Evolutionary conservation across 192 early-diverging fungal species (phyloP).

Genomic region (Coemansia sp.): DNA sequence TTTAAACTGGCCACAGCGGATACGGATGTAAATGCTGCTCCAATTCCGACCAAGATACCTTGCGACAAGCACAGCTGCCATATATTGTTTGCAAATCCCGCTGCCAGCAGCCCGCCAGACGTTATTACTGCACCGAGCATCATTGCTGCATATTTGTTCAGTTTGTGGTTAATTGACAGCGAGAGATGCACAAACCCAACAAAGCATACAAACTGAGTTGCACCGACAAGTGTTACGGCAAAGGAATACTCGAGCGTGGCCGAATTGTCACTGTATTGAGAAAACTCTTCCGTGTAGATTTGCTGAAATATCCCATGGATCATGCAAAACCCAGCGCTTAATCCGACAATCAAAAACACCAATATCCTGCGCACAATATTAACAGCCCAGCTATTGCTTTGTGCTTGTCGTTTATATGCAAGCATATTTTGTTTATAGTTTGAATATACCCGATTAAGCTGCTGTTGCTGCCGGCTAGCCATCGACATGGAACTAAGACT

Average conservation of each 20-base stretch:
- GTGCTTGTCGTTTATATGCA: neutral
- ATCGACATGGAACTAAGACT: conserved; percentile 5
- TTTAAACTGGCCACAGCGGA: neutral
- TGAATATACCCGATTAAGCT: neutral
- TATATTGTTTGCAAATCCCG: neutral
- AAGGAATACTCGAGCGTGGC: neutral
- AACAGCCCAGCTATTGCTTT: neutral
- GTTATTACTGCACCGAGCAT: neutral
- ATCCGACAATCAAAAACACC: neutral
- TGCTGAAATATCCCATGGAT: conserved; percentile 5
- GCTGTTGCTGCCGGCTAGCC: neutral
- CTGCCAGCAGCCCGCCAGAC: conserved; percentile 5
- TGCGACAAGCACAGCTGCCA: conserved; percentile 10
- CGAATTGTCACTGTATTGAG: neutral
- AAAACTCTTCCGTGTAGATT: neutral
- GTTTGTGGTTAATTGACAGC: neutral
- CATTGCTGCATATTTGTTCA: neutral
- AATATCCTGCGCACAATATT: neutral
- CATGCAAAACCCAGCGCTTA: conserved; percentile 1
- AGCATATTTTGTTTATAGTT: neutral
- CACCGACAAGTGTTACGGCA: neutral
- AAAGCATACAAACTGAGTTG: neutral
- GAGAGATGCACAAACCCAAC: neutral
- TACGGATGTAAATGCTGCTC: neutral
- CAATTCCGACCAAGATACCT: conserved; percentile 1